Evolutionary conservation across 2,329 filamentous ascomycete species (phyloP).

Genomic region (Xylogone sp.): DNA sequence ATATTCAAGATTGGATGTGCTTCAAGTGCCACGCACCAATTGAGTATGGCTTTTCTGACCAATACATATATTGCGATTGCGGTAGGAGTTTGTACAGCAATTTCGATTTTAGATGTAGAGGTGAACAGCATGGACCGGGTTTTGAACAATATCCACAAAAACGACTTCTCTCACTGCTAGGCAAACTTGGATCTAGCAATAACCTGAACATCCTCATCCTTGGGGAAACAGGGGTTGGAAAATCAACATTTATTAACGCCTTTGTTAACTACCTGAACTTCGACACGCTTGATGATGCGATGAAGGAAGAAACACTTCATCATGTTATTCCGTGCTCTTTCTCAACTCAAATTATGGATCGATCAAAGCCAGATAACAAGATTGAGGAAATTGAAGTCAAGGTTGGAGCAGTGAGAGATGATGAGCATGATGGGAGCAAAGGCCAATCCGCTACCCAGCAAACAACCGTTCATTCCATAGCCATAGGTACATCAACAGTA

Average conservation of each 20-base stretch:
- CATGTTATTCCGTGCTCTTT: constrained; percentile 38
- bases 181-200: constrained; percentile 22
- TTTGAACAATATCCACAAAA: constrained; percentile 17
- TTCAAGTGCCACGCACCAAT: constrained; percentile 20
- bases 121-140: constrained; percentile 16
- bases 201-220: constrained; percentile 41
- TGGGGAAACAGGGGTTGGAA: constrained; percentile 45
- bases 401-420: constrained; percentile 24
- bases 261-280: constrained; percentile 42
- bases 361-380: constrained; percentile 11
- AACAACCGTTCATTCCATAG: constrained; percentile 30
- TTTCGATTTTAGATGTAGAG: constrained; percentile 31
- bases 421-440: constrained; percentile 28
- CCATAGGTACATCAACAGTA: constrained; percentile 23
- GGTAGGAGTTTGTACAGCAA: constrained; percentile 23
- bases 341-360: constrained; percentile 29
- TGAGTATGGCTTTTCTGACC: constrained; percentile 26
- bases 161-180: constrained; percentile 15
- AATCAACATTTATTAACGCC: constrained; percentile 46
- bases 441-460: constrained; percentile 35
- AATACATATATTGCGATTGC: constrained; percentile 35
- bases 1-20: constrained; percentile 21
- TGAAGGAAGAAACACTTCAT: constrained; percentile 24
- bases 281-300: constrained; percentile 35
- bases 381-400: constrained; percentile 27